Evolutionary conservation across 73 alveolate genomes (phyloP).

Genomic region (Symbiodinium pilosum): DNA sequence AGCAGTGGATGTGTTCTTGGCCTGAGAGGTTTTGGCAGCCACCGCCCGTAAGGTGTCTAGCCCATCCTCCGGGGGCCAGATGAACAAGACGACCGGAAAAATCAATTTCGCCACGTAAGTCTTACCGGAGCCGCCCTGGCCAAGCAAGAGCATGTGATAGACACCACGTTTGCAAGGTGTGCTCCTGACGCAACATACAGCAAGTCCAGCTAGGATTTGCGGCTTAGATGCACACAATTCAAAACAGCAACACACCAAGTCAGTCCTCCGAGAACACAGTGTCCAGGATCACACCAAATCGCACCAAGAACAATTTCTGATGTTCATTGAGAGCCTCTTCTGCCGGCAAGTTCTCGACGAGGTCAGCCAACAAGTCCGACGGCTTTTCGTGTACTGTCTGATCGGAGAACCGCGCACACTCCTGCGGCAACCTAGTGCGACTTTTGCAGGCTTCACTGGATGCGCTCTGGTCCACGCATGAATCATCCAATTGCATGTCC

Average conservation of each 20-base stretch:
- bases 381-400: not conserved
- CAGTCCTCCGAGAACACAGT: not conserved
- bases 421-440: not conserved
- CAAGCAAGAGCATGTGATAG: not conserved
- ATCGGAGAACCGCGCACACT: not conserved
- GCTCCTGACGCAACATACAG: not conserved
- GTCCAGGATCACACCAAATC: not conserved
- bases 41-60: not conserved
- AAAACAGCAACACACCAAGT: not conserved
- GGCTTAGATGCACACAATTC: not conserved
- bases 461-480: too few species aligned
- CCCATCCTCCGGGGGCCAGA: not conserved
- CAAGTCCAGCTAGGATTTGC: not conserved
- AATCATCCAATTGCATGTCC: too few species aligned
- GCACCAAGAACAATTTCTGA: not conserved
- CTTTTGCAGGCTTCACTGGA: too few species aligned
- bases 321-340: not conserved
- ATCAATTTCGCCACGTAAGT: not conserved
- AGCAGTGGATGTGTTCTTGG: not conserved
- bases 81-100: not conserved
- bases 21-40: not conserved
- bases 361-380: not conserved
- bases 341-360: not conserved
- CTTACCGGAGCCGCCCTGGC: slow-evolving; percentile 5
- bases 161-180: too few species aligned